These are phyloP conservation scores for Wilcoxina mikolae DNA, from an alignment of 495 filamentous ascomycete genomes.

Conservation along the genomic window DNA sequence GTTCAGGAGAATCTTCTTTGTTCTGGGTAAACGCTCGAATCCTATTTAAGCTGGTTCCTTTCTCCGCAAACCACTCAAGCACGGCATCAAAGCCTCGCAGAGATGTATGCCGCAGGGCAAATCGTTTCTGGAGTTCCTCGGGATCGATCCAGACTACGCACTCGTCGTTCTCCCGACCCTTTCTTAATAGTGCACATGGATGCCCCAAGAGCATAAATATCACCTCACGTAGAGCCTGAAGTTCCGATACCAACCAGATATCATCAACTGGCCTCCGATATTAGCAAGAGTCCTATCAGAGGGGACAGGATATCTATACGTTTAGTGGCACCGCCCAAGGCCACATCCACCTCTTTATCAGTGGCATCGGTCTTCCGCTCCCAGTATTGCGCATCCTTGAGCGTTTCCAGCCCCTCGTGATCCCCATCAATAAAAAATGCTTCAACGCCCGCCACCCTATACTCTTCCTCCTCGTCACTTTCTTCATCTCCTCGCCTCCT, in stretches of 20 bases:
- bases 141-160: conserved; percentile 26
- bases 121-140: conserved; percentile 15
- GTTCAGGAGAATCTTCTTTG: conserved; percentile 14
- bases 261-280: conserved; percentile 27
- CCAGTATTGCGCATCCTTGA: conserved; percentile 27
- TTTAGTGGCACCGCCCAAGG: conserved; percentile 32
- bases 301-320: conserved; percentile 5
- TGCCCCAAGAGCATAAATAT: conserved; percentile 75
- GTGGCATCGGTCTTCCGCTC: conserved; percentile 22
- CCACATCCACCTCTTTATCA: conserved; percentile 30
- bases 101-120: conserved; percentile 29
- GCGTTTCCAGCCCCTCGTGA: conserved; percentile 12
- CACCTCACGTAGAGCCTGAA: conserved; percentile 60
- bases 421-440: conserved; percentile 14
- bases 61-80: conserved; percentile 25
- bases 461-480: conserved; percentile 36
- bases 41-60: conserved; percentile 31
- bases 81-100: conserved; percentile 24
- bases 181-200: conserved; percentile 55
- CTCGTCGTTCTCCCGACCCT: conserved; percentile 26
- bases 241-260: conserved; percentile 47
- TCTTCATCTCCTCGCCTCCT: neutral
- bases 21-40: conserved; percentile 30
- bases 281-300: conserved; percentile 8
- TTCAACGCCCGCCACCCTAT: conserved; percentile 26